These are phyloP conservation scores for Stachybotrys chlorohalonatus DNA, from an alignment of 2,329 filamentous ascomycete species.

Conservation along the genomic window DNA sequence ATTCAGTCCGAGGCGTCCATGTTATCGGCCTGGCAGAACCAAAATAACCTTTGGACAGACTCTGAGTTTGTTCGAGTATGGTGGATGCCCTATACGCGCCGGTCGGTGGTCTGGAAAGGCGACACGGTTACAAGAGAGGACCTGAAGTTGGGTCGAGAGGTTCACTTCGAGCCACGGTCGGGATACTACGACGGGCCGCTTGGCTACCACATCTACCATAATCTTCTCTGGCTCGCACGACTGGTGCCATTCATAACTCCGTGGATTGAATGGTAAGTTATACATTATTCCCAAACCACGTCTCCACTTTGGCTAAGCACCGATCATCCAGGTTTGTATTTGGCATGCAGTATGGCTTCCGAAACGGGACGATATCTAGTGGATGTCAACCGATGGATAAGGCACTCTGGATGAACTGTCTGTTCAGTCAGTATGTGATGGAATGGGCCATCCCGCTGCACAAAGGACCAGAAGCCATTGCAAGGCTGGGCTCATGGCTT, in stretches of 20 bases:
- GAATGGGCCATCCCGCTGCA: not conserved
- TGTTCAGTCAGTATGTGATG: not conserved
- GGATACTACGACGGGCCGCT: not conserved
- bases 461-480: not conserved
- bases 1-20: not conserved
- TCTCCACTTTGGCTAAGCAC: not conserved
- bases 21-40: not conserved
- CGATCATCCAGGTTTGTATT: not conserved
- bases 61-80: not conserved
- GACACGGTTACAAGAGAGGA: not conserved
- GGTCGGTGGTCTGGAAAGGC: not conserved
- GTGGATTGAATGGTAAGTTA: not conserved
- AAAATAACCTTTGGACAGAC: not conserved
- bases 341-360: not conserved
- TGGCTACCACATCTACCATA: not conserved
- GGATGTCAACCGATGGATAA: not conserved
- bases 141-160: not conserved
- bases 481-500: not conserved
- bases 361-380: not conserved
- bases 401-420: not conserved
- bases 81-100: not conserved
- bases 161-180: not conserved
- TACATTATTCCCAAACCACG: not conserved
- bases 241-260: not conserved
- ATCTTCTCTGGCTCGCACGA: not conserved